These are phyloP conservation scores for Cadophora gregata DNA, from an alignment of 2,329 filamentous ascomycete species.

Conservation along the genomic window DNA sequence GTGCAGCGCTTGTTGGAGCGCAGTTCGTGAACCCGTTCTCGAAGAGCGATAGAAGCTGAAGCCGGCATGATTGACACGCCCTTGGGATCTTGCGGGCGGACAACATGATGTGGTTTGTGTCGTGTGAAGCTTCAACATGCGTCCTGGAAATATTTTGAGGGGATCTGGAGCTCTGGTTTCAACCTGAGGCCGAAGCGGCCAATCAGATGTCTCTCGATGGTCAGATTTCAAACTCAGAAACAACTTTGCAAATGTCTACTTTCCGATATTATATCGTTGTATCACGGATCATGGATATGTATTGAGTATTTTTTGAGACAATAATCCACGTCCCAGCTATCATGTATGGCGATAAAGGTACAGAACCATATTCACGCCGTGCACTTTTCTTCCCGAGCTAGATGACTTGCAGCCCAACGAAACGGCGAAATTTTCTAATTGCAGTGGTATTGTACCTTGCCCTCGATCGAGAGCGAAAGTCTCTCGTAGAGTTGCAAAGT, in stretches of 20 bases:
- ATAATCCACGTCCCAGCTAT: no score
- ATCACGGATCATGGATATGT: no score
- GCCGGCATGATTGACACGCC: conserved; percentile 45
- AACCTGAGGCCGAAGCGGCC: conserved; percentile 19
- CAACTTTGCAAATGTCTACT: not conserved
- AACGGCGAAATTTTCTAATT: no score
- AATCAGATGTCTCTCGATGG: conserved; percentile 21
- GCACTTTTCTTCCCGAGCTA: no score
- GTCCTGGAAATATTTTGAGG: conserved; percentile 1
- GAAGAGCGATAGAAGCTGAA: conserved; percentile 44
- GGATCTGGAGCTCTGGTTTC: not conserved
- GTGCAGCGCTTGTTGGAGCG: conserved; percentile 22
- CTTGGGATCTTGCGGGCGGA: conserved; percentile 38
- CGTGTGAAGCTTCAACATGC: not conserved
- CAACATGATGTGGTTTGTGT: conserved; percentile 35
- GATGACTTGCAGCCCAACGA: no score
- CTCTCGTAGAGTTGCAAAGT: no score
- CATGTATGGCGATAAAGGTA: no score
- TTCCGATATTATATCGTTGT: no score
- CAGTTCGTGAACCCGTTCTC: conserved; percentile 43
- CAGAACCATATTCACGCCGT: no score
- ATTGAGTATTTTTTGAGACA: no score
- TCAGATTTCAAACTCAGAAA: conserved; percentile 14
- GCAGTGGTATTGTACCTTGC: no score
- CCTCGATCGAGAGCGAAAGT: no score